Evolutionary conservation across 192 early-diverging fungal genomes (phyloP).

Genomic region (Jimgerdemannia lactiflua): DNA sequence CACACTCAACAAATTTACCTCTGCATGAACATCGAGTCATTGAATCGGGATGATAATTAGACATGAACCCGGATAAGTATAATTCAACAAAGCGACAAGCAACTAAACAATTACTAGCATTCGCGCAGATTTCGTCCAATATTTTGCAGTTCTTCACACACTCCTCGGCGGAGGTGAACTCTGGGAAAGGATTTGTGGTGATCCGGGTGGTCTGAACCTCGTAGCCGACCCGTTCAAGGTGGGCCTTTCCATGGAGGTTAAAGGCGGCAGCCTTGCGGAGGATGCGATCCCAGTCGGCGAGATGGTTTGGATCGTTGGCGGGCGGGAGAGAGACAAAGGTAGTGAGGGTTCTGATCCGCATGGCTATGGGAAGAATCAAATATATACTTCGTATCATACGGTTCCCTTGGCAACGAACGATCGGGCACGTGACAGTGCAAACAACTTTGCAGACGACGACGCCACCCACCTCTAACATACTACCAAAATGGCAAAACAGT

Average conservation of each 20-base stretch:
- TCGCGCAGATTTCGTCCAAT: constrained; percentile 9
- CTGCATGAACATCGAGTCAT: neutral
- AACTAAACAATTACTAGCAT: neutral
- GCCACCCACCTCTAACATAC: neutral
- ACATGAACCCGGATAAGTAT: neutral
- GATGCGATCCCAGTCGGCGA: constrained; percentile 4
- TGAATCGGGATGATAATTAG: neutral
- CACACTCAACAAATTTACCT: constrained; percentile 11
- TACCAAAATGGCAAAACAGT: neutral
- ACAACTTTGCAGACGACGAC: too few species aligned
- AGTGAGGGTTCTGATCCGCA: constrained; percentile 14
- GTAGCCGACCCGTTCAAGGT: constrained; percentile 1
- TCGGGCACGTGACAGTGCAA: too few species aligned
- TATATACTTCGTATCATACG: too few species aligned
- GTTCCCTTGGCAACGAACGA: neutral
- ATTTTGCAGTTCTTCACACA: neutral
- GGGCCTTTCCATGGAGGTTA: neutral
- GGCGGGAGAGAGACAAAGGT: constrained; percentile 3
- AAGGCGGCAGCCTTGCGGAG: neutral
- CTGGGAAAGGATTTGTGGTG: constrained; percentile 14
- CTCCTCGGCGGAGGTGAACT: constrained; percentile 6
- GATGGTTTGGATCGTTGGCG: neutral
- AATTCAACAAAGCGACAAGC: neutral
- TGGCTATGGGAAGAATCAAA: neutral
- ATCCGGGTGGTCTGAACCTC: constrained; percentile 15